Base-by-base conservation (phyloP, 352 stramenopile genomes). In the Phytophthora chlamydospora region DNA sequence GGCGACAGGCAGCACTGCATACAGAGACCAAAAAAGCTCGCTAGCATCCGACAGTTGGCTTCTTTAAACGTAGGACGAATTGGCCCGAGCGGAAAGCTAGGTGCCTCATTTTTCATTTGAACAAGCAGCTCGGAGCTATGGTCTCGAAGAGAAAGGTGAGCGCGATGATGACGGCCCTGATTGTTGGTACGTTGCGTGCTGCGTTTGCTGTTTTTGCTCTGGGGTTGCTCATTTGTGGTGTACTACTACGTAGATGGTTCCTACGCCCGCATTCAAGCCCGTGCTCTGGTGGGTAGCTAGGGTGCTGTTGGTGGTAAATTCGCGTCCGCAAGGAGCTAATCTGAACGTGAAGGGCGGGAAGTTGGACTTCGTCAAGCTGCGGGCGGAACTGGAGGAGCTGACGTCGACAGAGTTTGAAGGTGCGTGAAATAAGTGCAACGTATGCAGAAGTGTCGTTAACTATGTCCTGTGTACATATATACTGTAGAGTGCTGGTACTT, bases 401-500 rank as follows among this genome's bases (percentile, higher is more conserved):
- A 47, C 56, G 5, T 58, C 43, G 1, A 67, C 68, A 2, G 58
- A 70, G 7, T 76, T 91, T 17, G 52, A 66, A 69, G 80, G 81
- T 86, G 24, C 3, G 34, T 43, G 12, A 3, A 4, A 45, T n/a
- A 52, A n/a, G 14, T 41, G 9, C 24, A 27, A 27, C 6, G 24
- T 27, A 27, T 27, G 24, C 2, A 27, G 24, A 27, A 27, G 24
- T 3, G 10, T 34, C 13, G 33, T 16, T 38, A 10, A 32, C 24
- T n/a, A 8, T 31, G 27, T 53, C 32, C 33, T 33, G 31, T 31
- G 24, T 24, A 36, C 0, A 19, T 1, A 36, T 38, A 17, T 44
- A 6, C 19, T 43, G n/a, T 42, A 93, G 83, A 93, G 39, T 89
- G 84, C 66, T 93, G 84, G 83, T 91, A 86, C 51, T 93, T 93